Percentiles rank a stretch among this genome's conserved stretches.
Evolutionary conservation across 441 rosid species (phyloP).

Genomic region (Corymbia calophylla): DNA sequence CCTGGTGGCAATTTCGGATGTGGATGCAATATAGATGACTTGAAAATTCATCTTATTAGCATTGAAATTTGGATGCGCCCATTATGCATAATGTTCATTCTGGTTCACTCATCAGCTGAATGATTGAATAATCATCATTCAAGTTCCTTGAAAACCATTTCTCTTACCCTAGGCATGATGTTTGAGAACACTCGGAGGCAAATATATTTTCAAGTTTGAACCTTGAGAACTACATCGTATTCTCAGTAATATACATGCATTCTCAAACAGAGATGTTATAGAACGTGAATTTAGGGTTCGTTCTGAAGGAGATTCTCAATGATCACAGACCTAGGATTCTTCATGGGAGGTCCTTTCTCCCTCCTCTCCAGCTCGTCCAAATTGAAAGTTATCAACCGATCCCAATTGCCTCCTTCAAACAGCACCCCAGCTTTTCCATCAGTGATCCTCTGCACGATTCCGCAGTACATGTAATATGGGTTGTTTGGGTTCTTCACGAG

Average conservation of each 20-base stretch:
- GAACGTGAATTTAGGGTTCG: conserved; percentile 2
- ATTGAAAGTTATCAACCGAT: conserved; percentile 65
- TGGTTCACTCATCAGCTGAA: not conserved
- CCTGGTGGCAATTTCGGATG: not conserved
- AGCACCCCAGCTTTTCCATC: conserved; percentile 80
- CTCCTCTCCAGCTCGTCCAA: conserved; percentile 74
- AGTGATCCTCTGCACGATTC: conserved; percentile 76
- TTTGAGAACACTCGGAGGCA: not conserved
- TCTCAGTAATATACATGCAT: not conserved
- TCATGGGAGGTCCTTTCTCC: conserved; percentile 78
- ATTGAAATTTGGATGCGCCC: not conserved
- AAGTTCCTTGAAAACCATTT: not conserved
- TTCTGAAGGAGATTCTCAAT: conserved; percentile 43
- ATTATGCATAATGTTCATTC: not conserved
- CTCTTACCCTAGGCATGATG: not conserved
- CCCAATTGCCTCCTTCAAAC: conserved; percentile 87
- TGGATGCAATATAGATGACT: not conserved
- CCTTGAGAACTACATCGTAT: not conserved
- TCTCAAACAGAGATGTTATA: not conserved
- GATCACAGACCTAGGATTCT: conserved; percentile 63
- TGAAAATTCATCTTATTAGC: not conserved
- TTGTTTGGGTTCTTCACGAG: conserved; percentile 60
- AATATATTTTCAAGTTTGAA: not conserved
- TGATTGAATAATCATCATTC: not conserved
- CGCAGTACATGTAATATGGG: conserved; percentile 74